Conservation (phyloP, 495 filamentous ascomycete species). For the Talaromyces trachyspermus region DNA sequence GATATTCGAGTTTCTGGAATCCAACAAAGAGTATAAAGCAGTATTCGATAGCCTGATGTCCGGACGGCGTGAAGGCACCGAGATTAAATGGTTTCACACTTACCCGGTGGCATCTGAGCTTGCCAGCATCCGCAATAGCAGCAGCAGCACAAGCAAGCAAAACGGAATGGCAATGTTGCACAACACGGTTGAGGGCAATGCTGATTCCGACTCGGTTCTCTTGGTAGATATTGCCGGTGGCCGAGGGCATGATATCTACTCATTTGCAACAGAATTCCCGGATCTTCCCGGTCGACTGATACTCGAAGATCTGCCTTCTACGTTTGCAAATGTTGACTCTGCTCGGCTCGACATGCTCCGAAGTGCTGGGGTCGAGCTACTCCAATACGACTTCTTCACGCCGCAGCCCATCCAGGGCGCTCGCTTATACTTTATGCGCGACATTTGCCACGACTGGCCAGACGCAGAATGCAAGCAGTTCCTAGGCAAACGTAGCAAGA, state of each 20-base stretch:
- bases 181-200: slow-evolving; percentile 6
- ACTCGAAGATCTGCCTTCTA: slow-evolving; percentile 37
- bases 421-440: no score
- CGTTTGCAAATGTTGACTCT: slow-evolving; percentile 29
- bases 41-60: slow-evolving; percentile 28
- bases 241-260: slow-evolving; percentile 38
- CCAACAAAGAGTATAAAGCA: slow-evolving; percentile 13
- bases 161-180: slow-evolving; percentile 21
- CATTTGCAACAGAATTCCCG: slow-evolving; percentile 23
- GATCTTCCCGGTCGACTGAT: slow-evolving; percentile 28
- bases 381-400: no score
- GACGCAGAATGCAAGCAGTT: no score
- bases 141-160: no score
- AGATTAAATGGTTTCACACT: slow-evolving; percentile 34
- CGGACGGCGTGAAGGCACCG: slow-evolving; percentile 32
- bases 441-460: no score
- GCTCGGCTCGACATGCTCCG: no score
- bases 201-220: slow-evolving; percentile 31
- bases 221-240: slow-evolving; percentile 51
- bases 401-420: no score
- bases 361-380: no score
- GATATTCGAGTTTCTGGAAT: slow-evolving; percentile 20
- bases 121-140: no score
- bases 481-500: no score
- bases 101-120: slow-evolving; percentile 42